Evolutionary conservation across 2,329 filamentous ascomycete species (phyloP).

Genomic region (Penicillium sp.): DNA sequence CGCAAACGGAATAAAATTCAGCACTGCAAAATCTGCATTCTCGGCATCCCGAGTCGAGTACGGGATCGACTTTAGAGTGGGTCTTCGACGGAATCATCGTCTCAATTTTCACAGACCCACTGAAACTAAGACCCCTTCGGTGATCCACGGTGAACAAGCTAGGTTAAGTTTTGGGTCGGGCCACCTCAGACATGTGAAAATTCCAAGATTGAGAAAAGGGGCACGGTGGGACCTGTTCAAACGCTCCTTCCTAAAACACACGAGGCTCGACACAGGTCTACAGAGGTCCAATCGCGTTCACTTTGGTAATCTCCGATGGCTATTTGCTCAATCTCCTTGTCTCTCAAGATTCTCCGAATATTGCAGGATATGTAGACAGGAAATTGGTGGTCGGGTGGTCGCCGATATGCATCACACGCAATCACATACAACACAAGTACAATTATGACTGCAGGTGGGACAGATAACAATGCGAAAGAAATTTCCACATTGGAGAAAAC

Average conservation of each 20-base stretch:
- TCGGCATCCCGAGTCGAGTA: slow-evolving; percentile 19
- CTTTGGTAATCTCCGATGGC: neutral
- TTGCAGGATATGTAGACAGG: neutral
- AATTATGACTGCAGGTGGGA: neutral
- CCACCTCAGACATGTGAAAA: neutral
- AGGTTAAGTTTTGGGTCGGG: neutral
- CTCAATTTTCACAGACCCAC: slow-evolving; percentile 16
- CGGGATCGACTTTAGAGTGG: slow-evolving; percentile 13
- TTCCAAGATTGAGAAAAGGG: slow-evolving; percentile 3
- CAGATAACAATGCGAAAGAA: neutral
- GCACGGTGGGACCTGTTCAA: neutral
- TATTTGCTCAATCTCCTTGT: neutral
- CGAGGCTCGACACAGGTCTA: neutral
- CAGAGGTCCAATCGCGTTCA: neutral
- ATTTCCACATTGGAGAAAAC: neutral
- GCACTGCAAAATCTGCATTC: slow-evolving; percentile 1
- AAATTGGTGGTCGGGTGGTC: neutral
- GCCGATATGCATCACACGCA: neutral
- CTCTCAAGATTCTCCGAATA: neutral
- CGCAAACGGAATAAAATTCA: neutral
- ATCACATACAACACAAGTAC: neutral
- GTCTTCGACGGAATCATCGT: slow-evolving; percentile 12
- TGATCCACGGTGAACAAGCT: slow-evolving; percentile 19
- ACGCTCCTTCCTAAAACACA: slow-evolving; percentile 15
- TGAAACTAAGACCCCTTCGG: slow-evolving; percentile 14